phyloP scores from a whole-genome alignment of 768 basidiomycete genomes.

The Lactarius pseudohatsudake region DNA sequence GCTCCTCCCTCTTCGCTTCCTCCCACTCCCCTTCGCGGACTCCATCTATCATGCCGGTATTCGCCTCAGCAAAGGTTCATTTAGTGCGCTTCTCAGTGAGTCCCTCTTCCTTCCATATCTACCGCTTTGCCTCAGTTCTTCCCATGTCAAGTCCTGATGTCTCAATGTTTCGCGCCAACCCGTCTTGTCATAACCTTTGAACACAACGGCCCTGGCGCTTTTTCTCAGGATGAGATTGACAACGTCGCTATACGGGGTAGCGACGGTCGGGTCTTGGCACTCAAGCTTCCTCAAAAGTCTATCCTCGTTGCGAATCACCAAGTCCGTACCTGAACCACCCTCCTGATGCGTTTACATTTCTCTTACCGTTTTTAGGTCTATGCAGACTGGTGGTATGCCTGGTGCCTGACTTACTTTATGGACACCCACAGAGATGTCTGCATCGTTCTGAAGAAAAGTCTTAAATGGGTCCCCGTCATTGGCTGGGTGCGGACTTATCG shows the following conservation, averaged over 20 bases:
- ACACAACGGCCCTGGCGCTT: constrained; percentile 60
- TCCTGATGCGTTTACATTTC: not conserved
- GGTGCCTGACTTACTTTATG: constrained; percentile 77
- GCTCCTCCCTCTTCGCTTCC: constrained; percentile 61
- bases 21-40: constrained; percentile 58
- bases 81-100: constrained; percentile 72
- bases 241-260: constrained; percentile 55
- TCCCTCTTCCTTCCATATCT: constrained; percentile 1
- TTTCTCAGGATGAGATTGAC: constrained; percentile 60
- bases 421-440: constrained; percentile 67
- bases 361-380: constrained; percentile 52
- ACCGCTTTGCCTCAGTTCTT: not conserved
- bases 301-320: constrained; percentile 94
- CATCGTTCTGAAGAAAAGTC: constrained; percentile 90
- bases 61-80: constrained; percentile 79
- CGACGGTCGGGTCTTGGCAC: constrained; percentile 53
- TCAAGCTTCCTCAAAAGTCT: constrained; percentile 75
- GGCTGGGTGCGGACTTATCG: constrained; percentile 69
- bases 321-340: constrained; percentile 40
- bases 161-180: constrained; percentile 81
- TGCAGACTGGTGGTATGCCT: constrained; percentile 84
- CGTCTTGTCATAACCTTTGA: constrained; percentile 72
- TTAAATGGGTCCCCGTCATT: constrained; percentile 82
- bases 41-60: constrained; percentile 67
- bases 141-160: constrained; percentile 61